These are phyloP conservation scores for Linnemannia hyalina DNA, from an alignment of 192 early-diverging fungal genomes.

Conservation along the genomic window DNA sequence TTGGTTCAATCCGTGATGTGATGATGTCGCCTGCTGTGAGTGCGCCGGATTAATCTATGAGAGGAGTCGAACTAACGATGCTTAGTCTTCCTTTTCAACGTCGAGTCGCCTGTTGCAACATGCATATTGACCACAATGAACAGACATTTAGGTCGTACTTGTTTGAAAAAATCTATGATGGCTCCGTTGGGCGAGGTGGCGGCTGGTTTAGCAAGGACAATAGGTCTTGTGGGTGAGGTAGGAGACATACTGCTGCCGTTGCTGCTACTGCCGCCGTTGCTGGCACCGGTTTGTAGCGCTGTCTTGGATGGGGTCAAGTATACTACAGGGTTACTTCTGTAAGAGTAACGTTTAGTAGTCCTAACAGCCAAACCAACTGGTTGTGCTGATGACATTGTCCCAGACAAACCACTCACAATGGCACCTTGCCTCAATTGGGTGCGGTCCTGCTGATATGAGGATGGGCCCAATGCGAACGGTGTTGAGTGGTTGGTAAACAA, in stretches of 20 bases:
- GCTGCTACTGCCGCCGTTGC: not conserved
- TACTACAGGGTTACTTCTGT: slow-evolving; percentile 44
- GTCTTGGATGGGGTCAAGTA: slow-evolving; percentile 15
- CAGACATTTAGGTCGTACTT: slow-evolving; percentile 5
- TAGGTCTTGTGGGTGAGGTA: not conserved
- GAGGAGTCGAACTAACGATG: not conserved
- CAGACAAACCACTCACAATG: slow-evolving; percentile 12
- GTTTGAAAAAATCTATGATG: slow-evolving; percentile 47
- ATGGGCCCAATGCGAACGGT: slow-evolving; percentile 1
- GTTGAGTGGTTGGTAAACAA: not conserved
- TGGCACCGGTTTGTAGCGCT: not conserved
- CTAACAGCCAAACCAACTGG: not conserved
- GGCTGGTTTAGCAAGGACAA: not conserved
- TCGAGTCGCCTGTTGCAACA: too few relatives aligned
- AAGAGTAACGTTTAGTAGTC: slow-evolving; percentile 39
- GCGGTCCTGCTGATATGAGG: slow-evolving; percentile 6
- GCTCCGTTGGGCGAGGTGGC: slow-evolving; percentile 29
- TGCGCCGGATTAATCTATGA: slow-evolving; percentile 21
- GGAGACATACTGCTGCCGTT: not conserved
- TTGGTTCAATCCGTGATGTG: slow-evolving; percentile 6
- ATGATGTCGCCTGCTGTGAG: not conserved
- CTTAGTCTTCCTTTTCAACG: not conserved
- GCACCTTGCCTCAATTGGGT: not conserved
- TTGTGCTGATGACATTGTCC: slow-evolving; percentile 3
- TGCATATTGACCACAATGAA: too few relatives aligned